phyloP scores from a whole-genome alignment of 2,329 filamentous ascomycete species.

The Fusarium drepaniforme region DNA sequence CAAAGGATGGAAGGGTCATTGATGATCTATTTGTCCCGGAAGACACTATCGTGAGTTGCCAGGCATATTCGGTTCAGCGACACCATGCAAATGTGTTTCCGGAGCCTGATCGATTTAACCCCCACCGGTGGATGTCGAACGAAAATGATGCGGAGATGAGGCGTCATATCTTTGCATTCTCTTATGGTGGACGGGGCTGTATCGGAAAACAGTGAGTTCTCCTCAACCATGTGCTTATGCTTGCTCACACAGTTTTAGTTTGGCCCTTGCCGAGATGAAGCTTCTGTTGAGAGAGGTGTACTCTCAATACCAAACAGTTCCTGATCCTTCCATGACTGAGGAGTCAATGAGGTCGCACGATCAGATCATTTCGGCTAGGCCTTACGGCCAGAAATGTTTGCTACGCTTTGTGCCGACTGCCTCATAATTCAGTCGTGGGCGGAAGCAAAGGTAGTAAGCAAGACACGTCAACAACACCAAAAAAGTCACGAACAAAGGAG shows the following conservation, averaged over 20 bases:
- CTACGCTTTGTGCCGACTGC: background rate
- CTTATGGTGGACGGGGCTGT: conserved; percentile 72
- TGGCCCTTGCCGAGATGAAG: conserved; percentile 20
- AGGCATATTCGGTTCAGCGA: conserved; percentile 70
- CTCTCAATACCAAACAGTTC: conserved; percentile 4
- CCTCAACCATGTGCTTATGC: too few relatives aligned
- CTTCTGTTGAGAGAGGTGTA: conserved; percentile 15
- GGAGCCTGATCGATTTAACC: conserved; percentile 79
- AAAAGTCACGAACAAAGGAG: background rate
- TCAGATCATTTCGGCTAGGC: conserved; percentile 22
- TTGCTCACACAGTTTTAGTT: conserved; percentile 5
- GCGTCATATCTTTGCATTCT: conserved; percentile 73
- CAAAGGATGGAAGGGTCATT: conserved; percentile 63
- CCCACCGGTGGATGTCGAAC: conserved; percentile 83
- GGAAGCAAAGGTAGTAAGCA: background rate
- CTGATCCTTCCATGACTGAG: conserved; percentile 8
- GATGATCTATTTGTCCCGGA: conserved; percentile 65
- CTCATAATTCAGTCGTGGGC: background rate
- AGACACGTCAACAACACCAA: background rate
- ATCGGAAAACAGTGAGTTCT: conserved; percentile 72
- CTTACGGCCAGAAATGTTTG: conserved; percentile 18
- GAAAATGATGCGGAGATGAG: conserved; percentile 78
- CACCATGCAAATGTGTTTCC: conserved; percentile 76
- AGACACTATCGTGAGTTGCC: conserved; percentile 67
- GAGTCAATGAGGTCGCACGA: conserved; percentile 18